Evolutionary conservation across 2,329 filamentous ascomycete genomes (phyloP), one percentile per base, ranked within the genome.

Genomic region (Keithomyces neogunnii): DNA sequence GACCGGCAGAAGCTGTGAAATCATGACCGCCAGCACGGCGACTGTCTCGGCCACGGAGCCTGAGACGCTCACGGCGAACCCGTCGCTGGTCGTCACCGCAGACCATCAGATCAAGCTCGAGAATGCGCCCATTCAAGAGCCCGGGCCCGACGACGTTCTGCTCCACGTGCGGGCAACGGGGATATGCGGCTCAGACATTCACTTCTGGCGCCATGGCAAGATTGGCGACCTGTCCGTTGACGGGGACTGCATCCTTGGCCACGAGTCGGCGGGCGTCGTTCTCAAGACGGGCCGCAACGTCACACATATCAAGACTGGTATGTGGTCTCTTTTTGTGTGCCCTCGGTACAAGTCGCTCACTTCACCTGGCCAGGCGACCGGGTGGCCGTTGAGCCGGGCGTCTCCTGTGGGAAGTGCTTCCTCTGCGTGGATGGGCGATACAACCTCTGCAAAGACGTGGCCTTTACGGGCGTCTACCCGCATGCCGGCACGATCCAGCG

Each of bases 151-250:
- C 13, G 77, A 85, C 56, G 81, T 80, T 1, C 65, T 84, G 2
- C 58, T 85, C 8, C 81, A 85, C 53, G 73, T 85, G 57, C 82
- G 81, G 60, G 74, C 75, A 1, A 84, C 81, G 3, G 82, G 82
- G 43, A 80, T 85, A 38, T 85, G 82, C 65, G 82, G 82, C 40
- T 85, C 82, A 1, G 83, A 86, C 58, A 76, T 86, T 56, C 83
- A 87, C 62, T 83, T 85, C 57, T 86, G 83, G 83, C 81, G 82
- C 58, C 69, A 73, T 0, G 84, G 84, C 29, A 68, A 75, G 10
- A 86, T 87, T 59, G 84, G 84, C 2, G 73, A 75, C 2, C 71
- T 86, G 2, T 73, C 80, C 2, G 76, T 87, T 10, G 74, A 82
- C 52, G 77, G 77, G 26, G 80, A 85, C 56, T 83, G 80, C 58